Evolutionary conservation across 1,139 yeast species (phyloP), one percentile per base, ranked within the genome.

Genomic region (Protomyces macrosporus): DNA sequence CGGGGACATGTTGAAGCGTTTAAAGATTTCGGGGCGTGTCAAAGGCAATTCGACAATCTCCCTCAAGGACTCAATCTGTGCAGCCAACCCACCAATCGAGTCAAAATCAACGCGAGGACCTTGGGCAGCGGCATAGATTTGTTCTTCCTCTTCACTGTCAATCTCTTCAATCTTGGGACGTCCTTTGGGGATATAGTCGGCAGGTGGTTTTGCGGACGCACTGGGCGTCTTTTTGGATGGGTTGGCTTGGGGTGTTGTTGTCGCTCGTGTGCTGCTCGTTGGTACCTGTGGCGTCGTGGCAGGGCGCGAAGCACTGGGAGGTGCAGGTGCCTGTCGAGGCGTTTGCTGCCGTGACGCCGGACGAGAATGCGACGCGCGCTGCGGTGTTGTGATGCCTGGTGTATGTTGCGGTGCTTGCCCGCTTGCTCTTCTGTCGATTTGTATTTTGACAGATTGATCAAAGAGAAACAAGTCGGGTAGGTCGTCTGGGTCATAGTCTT

Each of bases 1-100:
- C 9, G 97, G 95, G 7, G 86, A 80, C 54, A 91, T 87, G n/a
- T 93, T 91, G 77, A 91, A 95, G 64, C 88, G 85, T 6, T 86
- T 79, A 70, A 90, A 93, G 45, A 90, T 76, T 3, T 82, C 80
- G 0, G 97, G 96, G 64, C 84, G 84, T 67, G 86, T 84, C 45
- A 93, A 78, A 0, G 99, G 97, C 3, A 91, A 79, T 66, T 88
- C 88, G 16, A 91, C 84, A 0, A 91, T 84, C 6, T 87, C 81
- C 65, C 84, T 80, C 35, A 93, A 76, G 1, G 81, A 71, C 3
- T 79, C 77, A 23, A 90, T 84, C 69, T 90, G 91, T 64, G 81
- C 80, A 0, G 77, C 68, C 45, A 93, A 78, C 0, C 98, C 99
- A 16, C 98, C 98, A 3, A 93, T 84, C 34, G 81, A 78, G 1